Evolutionary conservation across 768 basidiomycete species (phyloP).

Genomic region (Lanmaoa rubissima): DNA sequence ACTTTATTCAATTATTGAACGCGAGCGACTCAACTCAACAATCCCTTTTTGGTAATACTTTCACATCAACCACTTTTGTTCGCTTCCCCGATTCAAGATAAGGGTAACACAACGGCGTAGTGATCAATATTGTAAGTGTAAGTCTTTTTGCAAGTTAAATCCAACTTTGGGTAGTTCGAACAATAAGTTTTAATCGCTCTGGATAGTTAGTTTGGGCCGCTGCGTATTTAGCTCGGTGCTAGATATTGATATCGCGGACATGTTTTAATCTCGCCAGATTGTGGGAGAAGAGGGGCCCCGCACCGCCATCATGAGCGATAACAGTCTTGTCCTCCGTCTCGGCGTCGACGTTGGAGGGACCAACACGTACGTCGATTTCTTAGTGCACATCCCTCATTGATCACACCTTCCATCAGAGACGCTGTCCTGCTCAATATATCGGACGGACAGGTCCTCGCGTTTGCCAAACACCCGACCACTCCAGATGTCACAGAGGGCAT

Average conservation of each 20-base stretch:
- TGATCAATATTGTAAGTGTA: no score
- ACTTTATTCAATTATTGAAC: not conserved
- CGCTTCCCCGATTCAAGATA: no score
- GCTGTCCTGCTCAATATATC: conserved; percentile 27
- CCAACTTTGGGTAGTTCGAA: no score
- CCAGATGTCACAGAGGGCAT: conserved; percentile 59
- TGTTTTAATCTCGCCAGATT: no score
- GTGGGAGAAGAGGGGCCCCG: no score
- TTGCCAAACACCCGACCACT: conserved; percentile 53
- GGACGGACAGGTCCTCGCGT: conserved; percentile 23
- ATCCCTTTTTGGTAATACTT: conserved; percentile 3
- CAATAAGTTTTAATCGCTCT: no score
- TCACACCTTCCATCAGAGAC: conserved; percentile 24
- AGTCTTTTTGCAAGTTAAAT: no score
- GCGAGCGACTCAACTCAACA: not conserved
- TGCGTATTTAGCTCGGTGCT: no score
- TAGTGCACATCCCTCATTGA: not conserved
- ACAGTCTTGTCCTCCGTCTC: conserved; percentile 17
- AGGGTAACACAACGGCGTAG: no score
- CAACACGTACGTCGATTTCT: conserved; percentile 25
- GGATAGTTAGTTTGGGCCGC: no score
- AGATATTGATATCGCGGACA: no score
- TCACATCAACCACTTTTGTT: conserved; percentile 1
- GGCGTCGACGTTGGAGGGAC: conserved; percentile 38
- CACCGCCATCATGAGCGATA: not conserved